Evolutionary conservation across 257 asterid species (phyloP).

Genomic region (Solanum pinnatisectum): DNA sequence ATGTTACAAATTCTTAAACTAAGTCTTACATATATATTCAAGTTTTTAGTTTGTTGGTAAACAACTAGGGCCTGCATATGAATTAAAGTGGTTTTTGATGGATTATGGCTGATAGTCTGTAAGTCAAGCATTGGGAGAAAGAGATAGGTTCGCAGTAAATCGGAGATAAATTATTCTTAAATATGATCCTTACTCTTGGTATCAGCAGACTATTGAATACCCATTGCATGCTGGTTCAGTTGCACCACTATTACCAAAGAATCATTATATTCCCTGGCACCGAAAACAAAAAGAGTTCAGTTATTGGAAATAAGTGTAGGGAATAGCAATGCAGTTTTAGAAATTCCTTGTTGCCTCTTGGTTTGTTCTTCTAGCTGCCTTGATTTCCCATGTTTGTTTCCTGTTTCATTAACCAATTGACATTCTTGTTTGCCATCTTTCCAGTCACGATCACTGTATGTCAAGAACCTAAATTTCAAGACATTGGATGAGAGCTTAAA

Average conservation of each 20-base stretch:
- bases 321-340: background rate
- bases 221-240: background rate
- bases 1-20: background rate
- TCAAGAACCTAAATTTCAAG: slow-evolving; percentile 84
- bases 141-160: background rate
- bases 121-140: background rate
- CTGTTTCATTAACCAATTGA: background rate
- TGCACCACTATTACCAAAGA: background rate
- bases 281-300: background rate
- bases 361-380: slow-evolving; percentile 1
- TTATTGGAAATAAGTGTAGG: background rate
- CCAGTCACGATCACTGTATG: slow-evolving; percentile 87
- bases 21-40: background rate
- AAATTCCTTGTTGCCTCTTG: background rate
- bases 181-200: background rate
- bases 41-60: background rate
- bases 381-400: background rate
- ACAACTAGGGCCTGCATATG: background rate
- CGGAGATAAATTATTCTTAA: background rate
- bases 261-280: background rate
- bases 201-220: background rate
- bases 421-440: slow-evolving; percentile 3
- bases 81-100: background rate
- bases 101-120: background rate
- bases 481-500: slow-evolving; percentile 73